Evolutionary conservation across 768 basidiomycete genomes (phyloP).

Genomic region (Lactarius quietus): DNA sequence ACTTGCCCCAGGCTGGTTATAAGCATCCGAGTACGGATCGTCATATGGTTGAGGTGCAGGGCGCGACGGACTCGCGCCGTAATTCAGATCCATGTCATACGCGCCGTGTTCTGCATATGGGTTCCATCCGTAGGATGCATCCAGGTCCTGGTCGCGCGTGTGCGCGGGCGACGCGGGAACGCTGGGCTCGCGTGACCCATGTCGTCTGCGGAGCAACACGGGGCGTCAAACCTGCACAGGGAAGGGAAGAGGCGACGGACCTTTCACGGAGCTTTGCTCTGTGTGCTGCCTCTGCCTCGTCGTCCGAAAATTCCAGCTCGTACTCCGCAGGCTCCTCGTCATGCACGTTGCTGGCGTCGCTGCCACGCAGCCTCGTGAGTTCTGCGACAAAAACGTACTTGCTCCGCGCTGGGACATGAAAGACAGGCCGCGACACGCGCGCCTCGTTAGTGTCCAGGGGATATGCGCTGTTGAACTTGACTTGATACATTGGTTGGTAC

Average conservation of each 20-base stretch:
- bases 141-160: constrained; percentile 53
- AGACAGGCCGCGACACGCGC: constrained; percentile 59
- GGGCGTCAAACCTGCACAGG: neutral
- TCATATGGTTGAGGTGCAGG: constrained; percentile 73
- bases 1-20: constrained; percentile 26
- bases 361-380: constrained; percentile 71
- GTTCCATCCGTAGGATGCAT: constrained; percentile 48
- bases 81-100: constrained; percentile 57
- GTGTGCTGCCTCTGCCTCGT: constrained; percentile 81
- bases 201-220: constrained; percentile 46
- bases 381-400: constrained; percentile 78
- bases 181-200: constrained; percentile 48
- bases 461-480: constrained; percentile 69
- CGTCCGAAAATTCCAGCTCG: constrained; percentile 93
- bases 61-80: constrained; percentile 51
- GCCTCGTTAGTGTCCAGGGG: constrained; percentile 58
- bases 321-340: constrained; percentile 92
- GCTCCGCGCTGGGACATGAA: constrained; percentile 77
- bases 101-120: constrained; percentile 65
- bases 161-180: constrained; percentile 45
- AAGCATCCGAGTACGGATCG: constrained; percentile 57
- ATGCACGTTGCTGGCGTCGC: constrained; percentile 90
- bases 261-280: constrained; percentile 58
- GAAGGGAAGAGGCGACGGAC: constrained; percentile 36
- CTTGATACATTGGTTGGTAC: constrained; percentile 82